These are phyloP conservation scores for Hirschfeldia incana DNA, from an alignment of 345 rosid species.

Conservation along the genomic window DNA sequence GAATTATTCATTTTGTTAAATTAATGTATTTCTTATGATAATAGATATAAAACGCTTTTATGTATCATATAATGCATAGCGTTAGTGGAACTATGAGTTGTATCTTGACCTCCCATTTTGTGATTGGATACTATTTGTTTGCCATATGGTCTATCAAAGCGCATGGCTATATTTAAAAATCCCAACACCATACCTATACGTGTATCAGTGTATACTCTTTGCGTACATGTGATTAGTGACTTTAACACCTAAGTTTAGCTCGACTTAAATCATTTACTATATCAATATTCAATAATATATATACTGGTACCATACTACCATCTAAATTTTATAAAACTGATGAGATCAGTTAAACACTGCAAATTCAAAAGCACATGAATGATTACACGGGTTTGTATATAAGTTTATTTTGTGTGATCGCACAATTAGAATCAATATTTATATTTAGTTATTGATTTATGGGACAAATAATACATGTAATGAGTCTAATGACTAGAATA, in stretches of 20 bases:
- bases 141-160: slow-evolving; percentile 40
- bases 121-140: slow-evolving; percentile 41
- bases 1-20: slow-evolving; percentile 31
- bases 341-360: neutral
- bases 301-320: neutral
- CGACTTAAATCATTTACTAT: slow-evolving; percentile 16
- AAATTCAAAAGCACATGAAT: too few relatives aligned
- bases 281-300: neutral
- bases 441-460: neutral
- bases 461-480: too few relatives aligned
- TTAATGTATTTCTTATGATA: neutral
- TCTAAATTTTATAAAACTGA: slow-evolving; percentile 16
- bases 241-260: slow-evolving; percentile 41
- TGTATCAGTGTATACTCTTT: slow-evolving; percentile 27
- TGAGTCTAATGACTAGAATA: too few relatives aligned
- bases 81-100: slow-evolving; percentile 44
- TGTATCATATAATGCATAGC: slow-evolving; percentile 33
- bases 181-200: slow-evolving; percentile 39
- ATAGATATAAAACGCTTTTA: slow-evolving; percentile 1
- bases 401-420: neutral
- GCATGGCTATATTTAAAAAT: slow-evolving; percentile 26
- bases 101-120: slow-evolving; percentile 33
- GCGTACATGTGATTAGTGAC: slow-evolving; percentile 38
- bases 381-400: neutral
- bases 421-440: neutral